Conservation (phyloP, 345 rosid genomes). For the Reutealis trisperma region DNA sequence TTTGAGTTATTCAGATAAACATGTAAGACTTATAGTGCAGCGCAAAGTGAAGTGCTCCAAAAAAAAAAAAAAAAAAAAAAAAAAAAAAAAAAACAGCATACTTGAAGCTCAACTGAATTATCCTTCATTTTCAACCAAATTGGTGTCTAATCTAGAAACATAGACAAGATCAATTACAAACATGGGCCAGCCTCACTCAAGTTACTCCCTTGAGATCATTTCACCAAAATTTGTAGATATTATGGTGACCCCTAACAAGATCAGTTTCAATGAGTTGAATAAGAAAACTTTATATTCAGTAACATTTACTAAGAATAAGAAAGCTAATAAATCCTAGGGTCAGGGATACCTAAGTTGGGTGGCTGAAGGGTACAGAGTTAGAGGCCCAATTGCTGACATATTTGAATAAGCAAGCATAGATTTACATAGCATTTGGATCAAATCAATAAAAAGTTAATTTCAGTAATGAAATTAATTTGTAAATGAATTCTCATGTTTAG, state of each 20-base stretch:
- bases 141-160: conserved; percentile 37
- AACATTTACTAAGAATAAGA: conserved; percentile 21
- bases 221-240: background rate
- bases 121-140: conserved; percentile 47
- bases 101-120: conserved; percentile 33
- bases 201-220: background rate
- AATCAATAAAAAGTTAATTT: background rate
- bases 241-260: conserved; percentile 30
- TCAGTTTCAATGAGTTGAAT: conserved; percentile 28
- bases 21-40: no score
- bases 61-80: background rate
- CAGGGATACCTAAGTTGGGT: conserved; percentile 45
- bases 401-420: conserved; percentile 25
- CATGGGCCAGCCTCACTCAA: conserved; percentile 35
- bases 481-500: no score
- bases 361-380: conserved; percentile 31
- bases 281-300: conserved; percentile 41
- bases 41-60: background rate
- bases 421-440: no score
- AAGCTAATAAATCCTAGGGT: conserved; percentile 14
- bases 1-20: background rate
- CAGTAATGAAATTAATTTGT: no score
- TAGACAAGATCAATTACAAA: conserved; percentile 48
- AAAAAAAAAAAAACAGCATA: background rate
- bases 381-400: conserved; percentile 42